These are phyloP conservation scores for Tetramitus jugosus DNA, from an alignment of 208 protist species.

Conservation along the genomic window DNA sequence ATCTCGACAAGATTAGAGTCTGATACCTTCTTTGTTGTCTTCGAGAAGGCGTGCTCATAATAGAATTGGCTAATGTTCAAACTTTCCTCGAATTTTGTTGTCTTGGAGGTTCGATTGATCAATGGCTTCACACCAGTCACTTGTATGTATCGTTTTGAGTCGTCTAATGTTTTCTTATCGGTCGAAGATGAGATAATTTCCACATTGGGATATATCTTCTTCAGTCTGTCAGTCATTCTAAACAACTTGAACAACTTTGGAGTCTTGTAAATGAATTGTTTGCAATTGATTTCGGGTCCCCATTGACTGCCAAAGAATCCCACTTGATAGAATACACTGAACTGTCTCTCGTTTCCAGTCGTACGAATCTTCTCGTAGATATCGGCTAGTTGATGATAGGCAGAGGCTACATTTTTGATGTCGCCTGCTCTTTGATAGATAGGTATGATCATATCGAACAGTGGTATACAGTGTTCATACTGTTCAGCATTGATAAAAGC, in stretches of 20 bases:
- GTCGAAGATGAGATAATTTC: background rate
- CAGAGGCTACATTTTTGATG: background rate
- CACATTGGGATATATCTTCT: background rate
- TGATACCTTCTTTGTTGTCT: background rate
- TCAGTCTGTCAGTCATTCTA: background rate
- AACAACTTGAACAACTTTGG: background rate
- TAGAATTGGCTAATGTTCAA: constrained; percentile 6
- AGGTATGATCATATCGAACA: background rate
- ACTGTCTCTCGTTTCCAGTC: background rate
- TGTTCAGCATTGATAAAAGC: background rate
- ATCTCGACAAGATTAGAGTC: background rate
- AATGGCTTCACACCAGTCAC: constrained; percentile 5
- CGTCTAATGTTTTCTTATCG: too few species aligned
- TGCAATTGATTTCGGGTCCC: background rate
- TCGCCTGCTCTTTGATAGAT: background rate
- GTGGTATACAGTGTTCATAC: background rate
- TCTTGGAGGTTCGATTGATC: background rate
- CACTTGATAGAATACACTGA: background rate
- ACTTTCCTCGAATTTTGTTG: background rate
- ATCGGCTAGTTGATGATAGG: background rate
- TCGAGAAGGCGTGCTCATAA: background rate
- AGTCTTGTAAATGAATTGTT: constrained; percentile 18
- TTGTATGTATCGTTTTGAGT: background rate
- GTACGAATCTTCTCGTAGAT: background rate
- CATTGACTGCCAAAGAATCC: background rate